Evolutionary conservation across 163 green algal genomes (phyloP).

Genomic region (Picocystis sp.): DNA sequence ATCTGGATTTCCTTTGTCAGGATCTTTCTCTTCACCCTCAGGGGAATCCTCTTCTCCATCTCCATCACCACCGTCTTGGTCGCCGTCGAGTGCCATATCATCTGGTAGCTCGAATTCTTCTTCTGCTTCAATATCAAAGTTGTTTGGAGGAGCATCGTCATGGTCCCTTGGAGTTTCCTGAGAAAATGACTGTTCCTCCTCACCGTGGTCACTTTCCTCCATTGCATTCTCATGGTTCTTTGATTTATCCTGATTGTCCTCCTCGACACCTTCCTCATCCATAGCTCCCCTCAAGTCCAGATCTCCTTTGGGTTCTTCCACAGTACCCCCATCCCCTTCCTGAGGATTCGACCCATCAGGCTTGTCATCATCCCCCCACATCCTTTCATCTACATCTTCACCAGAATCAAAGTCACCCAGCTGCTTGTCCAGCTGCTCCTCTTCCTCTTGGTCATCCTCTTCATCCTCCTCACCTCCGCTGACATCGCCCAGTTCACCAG

Average conservation of each 20-base stretch:
- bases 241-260: conserved; percentile 18
- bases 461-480: conserved; percentile 20
- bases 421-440: conserved; percentile 61
- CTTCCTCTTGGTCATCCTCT: conserved; percentile 31
- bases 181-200: conserved; percentile 8
- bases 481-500: conserved; percentile 71
- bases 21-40: not conserved
- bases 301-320: too few species aligned
- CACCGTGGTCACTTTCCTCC: conserved; percentile 8
- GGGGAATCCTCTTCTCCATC: not conserved
- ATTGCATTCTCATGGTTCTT: not conserved
- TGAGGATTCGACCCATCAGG: too few species aligned
- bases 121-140: conserved; percentile 10
- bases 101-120: conserved; percentile 20
- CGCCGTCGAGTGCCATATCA: conserved; percentile 19
- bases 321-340: too few species aligned
- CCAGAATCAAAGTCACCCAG: conserved; percentile 69
- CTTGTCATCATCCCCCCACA: not conserved
- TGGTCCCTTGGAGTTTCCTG: conserved; percentile 5
- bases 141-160: conserved; percentile 11
- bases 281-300: not conserved
- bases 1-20: not conserved
- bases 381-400: conserved; percentile 37
- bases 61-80: conserved; percentile 5
- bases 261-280: conserved; percentile 17